Base-by-base conservation (phyloP, 768 basidiomycete species). In the Kwoniella shandongensis region DNA sequence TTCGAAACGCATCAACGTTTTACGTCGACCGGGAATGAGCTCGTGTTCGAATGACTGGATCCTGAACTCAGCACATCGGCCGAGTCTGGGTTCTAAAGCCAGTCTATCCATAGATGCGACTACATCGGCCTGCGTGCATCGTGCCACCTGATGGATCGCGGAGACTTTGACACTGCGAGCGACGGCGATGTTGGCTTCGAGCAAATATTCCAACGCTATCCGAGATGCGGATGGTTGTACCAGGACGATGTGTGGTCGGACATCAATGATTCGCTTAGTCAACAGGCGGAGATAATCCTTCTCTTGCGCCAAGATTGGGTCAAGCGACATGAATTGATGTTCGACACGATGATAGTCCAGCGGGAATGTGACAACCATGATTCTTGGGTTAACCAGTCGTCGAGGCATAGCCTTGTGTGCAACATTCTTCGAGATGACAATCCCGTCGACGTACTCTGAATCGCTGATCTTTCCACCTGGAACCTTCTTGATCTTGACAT, bases 1-100 rank as follows among this genome's bases (percentile, higher is more conserved):
- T 77, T 99, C 96, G 69, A 99, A 98, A 1, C 96, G 87, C 91
- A 99, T 92, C 71, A 91, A 88, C 0, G 94, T 91, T 80, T 99
- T 99, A 54, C 96, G 82, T 17, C 83, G 83, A 18, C 91, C 92
- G n/a, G 93, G 91, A 39, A 98, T 99, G 38, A 93, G 81, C 12
- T 84, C 82, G 76, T 99, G 93, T 62, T 97, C 94, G 73, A 88
- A 97, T 0, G 96, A 96, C 76, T 96, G 91, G 5, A 98, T 82
- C 30, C 86, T 82, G 76, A 91, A 94, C 18, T 84, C 83, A 5
- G 84, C 79, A 70, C 93, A 98, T 67, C 94, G 87, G 1, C 94
- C 94, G 22, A 97, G 78, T 32, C 85, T 85, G 6, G 93, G 91
- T 70, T 94, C 90, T 57, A 90, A 78, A 0, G 91, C 90, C 36